phyloP scores from a whole-genome alignment of 768 basidiomycete species.

The Pleurotus cornucopiae region DNA sequence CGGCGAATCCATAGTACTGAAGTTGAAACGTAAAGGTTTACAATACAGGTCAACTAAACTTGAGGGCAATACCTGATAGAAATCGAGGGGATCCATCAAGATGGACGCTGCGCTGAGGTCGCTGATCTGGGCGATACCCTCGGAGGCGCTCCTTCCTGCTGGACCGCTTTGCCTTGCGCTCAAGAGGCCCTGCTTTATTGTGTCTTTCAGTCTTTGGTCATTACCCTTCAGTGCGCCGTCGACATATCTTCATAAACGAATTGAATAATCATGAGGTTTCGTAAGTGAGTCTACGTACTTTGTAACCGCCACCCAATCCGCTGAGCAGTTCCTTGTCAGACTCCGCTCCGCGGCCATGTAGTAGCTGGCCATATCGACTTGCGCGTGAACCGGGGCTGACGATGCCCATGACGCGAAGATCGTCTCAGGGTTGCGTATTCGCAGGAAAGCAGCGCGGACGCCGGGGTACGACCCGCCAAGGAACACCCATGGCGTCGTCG shows the following conservation, averaged over 20 bases:
- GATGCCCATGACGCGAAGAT: slow-evolving; percentile 47
- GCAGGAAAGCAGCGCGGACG: slow-evolving; percentile 37
- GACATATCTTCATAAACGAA: slow-evolving; percentile 22
- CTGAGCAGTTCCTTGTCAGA: slow-evolving; percentile 45
- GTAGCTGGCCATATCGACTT: slow-evolving; percentile 47
- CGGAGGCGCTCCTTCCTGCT: slow-evolving; percentile 32
- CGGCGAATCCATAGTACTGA: slow-evolving; percentile 44
- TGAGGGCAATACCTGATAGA: slow-evolving; percentile 36
- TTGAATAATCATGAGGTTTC: background rate
- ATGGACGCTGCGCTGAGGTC: slow-evolving; percentile 37
- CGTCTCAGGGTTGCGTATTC: slow-evolving; percentile 40
- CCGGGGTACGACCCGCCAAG: slow-evolving; percentile 50
- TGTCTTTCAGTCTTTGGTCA: slow-evolving; percentile 26
- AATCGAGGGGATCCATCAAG: slow-evolving; percentile 43
- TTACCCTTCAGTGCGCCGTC: slow-evolving; percentile 28
- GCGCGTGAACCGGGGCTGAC: slow-evolving; percentile 45
- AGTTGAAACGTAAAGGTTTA: too few relatives aligned
- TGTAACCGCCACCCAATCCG: slow-evolving; percentile 48
- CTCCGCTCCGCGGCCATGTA: slow-evolving; percentile 47
- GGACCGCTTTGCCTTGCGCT: slow-evolving; percentile 39
- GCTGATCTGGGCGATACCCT: slow-evolving; percentile 29
- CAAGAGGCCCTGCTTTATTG: slow-evolving; percentile 39
- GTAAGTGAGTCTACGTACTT: slow-evolving; percentile 13
- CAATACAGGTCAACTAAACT: background rate
- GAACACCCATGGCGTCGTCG: slow-evolving; percentile 41